phyloP scores from a whole-genome alignment of 192 early-diverging fungal species.

The Gamsiella multidivaricata region DNA sequence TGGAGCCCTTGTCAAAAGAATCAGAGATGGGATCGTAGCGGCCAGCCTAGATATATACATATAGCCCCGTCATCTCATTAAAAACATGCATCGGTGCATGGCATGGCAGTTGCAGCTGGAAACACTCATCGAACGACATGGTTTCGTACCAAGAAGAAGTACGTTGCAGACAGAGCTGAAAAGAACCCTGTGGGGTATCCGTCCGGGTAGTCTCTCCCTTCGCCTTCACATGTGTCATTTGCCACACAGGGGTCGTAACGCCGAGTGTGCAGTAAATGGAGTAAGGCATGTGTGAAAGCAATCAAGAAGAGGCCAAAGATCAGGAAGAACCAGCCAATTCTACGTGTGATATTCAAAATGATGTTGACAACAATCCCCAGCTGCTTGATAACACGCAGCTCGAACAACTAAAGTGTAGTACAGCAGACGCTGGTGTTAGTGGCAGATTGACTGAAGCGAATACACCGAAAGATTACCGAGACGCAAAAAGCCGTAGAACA shows the following conservation, averaged over 20 bases:
- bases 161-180: constrained; percentile 21
- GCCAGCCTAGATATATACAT: constrained; percentile 38
- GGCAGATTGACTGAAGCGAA: neutral
- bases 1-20: neutral
- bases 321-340: constrained; percentile 36
- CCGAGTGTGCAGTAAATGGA: constrained; percentile 34
- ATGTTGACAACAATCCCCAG: constrained; percentile 49
- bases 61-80: no score
- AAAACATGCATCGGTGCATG: no score
- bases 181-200: neutral
- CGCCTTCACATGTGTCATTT: neutral
- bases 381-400: constrained; percentile 32
- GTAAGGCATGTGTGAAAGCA: constrained; percentile 35
- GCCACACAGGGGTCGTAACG: neutral
- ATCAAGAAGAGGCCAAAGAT: constrained; percentile 40
- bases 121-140: no score
- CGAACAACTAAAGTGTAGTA: constrained; percentile 28
- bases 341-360: constrained; percentile 33
- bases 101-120: no score
- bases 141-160: constrained; percentile 11
- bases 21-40: constrained; percentile 23
- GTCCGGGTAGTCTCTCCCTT: neutral
- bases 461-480: no score
- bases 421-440: neutral
- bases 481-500: no score